Evolutionary conservation across 1,284 basidiomycete genomes (phyloP).

Genomic region (Apiotrichum mycotoxinovorans): DNA sequence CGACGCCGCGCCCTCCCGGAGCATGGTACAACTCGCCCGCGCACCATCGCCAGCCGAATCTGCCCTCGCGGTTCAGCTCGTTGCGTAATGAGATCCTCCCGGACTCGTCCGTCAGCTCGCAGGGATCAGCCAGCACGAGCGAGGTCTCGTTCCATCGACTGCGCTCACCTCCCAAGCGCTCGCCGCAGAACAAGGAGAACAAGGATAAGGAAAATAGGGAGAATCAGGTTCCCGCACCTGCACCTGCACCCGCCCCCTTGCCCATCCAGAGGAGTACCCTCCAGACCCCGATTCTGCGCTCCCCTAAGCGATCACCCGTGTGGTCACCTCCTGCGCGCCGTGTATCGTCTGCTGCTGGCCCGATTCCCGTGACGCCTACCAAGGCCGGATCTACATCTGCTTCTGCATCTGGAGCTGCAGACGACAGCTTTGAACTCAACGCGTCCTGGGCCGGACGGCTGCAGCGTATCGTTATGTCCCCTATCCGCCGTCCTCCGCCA

Average conservation of each 20-base stretch:
- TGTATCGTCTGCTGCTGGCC: neutral
- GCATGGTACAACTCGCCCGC: slow-evolving; percentile 17
- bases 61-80: slow-evolving; percentile 9
- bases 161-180: slow-evolving; percentile 7
- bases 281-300: slow-evolving; percentile 12
- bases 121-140: slow-evolving; percentile 2
- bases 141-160: slow-evolving; percentile 30
- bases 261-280: neutral
- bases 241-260: neutral
- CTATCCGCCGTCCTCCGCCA: neutral
- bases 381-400: too few species aligned
- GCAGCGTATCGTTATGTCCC: slow-evolving; percentile 2
- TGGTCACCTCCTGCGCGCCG: neutral
- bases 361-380: neutral
- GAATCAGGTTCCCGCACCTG: too few species aligned
- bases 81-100: slow-evolving; percentile 18
- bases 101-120: slow-evolving; percentile 15
- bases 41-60: neutral
- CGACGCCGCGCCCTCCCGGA: slow-evolving; percentile 33
- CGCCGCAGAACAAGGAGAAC: neutral
- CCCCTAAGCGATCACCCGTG: slow-evolving; percentile 8
- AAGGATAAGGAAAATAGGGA: too few species aligned
- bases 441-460: slow-evolving; percentile 13
- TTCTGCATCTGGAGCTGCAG: too few species aligned
- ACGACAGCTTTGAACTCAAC: slow-evolving; percentile 7